These are phyloP conservation scores for Marsdenia floribunda DNA, from an alignment of 257 asterid genomes.

Conservation along the genomic window DNA sequence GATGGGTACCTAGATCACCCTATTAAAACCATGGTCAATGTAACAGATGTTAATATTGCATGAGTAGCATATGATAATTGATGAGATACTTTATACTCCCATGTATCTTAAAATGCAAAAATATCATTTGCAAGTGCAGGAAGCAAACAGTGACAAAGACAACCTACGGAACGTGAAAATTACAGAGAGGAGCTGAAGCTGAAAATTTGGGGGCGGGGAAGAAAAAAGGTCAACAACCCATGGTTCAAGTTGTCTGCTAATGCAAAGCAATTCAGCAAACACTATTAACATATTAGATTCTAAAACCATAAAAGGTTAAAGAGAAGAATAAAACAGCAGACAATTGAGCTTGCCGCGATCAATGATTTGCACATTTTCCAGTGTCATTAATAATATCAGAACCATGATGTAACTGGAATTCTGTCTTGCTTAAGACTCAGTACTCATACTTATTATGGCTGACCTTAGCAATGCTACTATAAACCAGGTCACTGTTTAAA, in stretches of 20 bases:
- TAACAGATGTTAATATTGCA: slow-evolving; percentile 14
- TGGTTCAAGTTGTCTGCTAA: not conserved
- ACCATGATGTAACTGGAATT: not conserved
- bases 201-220: not conserved
- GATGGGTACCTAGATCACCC: slow-evolving; percentile 77
- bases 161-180: not conserved
- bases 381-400: not conserved
- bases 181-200: not conserved
- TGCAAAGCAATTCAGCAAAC: not conserved
- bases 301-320: not conserved
- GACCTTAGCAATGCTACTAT: not conserved
- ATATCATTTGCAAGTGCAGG: not conserved
- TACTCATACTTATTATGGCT: not conserved
- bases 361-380: not conserved
- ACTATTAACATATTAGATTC: not conserved
- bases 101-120: not conserved
- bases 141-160: not conserved
- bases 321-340: not conserved
- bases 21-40: slow-evolving; percentile 30
- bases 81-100: not conserved
- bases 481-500: not conserved
- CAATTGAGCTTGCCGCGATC: not conserved
- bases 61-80: not conserved
- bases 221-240: not conserved
- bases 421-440: not conserved